Evolutionary conservation across 768 basidiomycete species (phyloP).

Genomic region (Boletales sp.): DNA sequence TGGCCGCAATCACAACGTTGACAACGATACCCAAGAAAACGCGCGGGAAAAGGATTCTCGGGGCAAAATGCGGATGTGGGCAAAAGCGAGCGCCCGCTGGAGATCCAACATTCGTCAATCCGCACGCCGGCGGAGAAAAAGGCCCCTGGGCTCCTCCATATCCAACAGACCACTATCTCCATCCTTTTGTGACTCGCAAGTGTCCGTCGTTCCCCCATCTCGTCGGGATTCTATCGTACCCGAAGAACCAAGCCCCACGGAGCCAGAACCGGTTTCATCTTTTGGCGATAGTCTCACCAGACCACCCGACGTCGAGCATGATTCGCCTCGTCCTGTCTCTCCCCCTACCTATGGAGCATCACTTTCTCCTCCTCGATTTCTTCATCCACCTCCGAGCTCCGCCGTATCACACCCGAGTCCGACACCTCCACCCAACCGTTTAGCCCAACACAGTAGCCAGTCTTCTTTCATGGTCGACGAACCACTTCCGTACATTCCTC

Average conservation of each 20-base stretch:
- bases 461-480: constrained; percentile 11
- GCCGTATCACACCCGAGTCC: constrained; percentile 3
- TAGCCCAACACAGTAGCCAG: constrained; percentile 3
- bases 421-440: constrained; percentile 10
- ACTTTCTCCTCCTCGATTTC: constrained; percentile 17
- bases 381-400: constrained; percentile 3
- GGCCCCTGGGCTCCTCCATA: neutral
- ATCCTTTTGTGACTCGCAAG: constrained; percentile 9
- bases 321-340: constrained; percentile 24
- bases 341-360: constrained; percentile 46
- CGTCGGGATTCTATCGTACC: constrained; percentile 28
- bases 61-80: constrained; percentile 58
- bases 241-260: constrained; percentile 3
- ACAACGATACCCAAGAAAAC: constrained; percentile 28
- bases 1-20: constrained; percentile 20
- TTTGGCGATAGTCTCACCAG: neutral
- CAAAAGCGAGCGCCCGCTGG: constrained; percentile 66
- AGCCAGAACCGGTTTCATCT: neutral
- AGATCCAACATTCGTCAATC: constrained; percentile 56
- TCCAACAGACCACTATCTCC: constrained; percentile 20
- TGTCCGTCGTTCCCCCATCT: constrained; percentile 3
- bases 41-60: constrained; percentile 44
- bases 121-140: constrained; percentile 53
- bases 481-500: constrained; percentile 27
- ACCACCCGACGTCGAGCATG: constrained; percentile 1